Percentiles rank a stretch among this genome's conserved stretches.
Evolutionary conservation across 2,329 filamentous ascomycete species (phyloP).

Genomic region (Chrysosporium queenslandicum): DNA sequence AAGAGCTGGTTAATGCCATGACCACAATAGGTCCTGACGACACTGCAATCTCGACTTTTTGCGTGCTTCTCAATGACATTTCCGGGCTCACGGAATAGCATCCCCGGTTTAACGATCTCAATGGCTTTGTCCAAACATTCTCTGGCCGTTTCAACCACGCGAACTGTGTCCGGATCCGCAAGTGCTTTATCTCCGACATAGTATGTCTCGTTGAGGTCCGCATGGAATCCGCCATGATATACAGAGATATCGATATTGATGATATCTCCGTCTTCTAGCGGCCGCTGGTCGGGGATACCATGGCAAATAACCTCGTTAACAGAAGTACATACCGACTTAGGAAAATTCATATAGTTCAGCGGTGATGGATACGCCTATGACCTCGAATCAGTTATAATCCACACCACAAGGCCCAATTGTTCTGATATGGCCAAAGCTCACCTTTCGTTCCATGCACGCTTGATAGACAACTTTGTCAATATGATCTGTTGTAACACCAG

Average conservation of each 20-base stretch:
- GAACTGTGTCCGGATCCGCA: slow-evolving; percentile 73
- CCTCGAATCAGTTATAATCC: not conserved
- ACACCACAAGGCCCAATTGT: not conserved
- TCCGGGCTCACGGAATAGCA: slow-evolving; percentile 83
- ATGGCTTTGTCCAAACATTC: slow-evolving; percentile 88
- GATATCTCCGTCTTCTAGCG: slow-evolving; percentile 85
- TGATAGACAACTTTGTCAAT: slow-evolving; percentile 94
- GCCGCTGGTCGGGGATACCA: slow-evolving; percentile 86
- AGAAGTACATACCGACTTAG: slow-evolving; percentile 95
- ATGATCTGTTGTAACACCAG: slow-evolving; percentile 92
- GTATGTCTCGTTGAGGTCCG: slow-evolving; percentile 96
- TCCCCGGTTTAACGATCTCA: slow-evolving; percentile 82
- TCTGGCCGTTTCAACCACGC: slow-evolving; percentile 80
- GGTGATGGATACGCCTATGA: slow-evolving; percentile 82
- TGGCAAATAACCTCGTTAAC: slow-evolving; percentile 97
- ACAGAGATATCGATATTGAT: slow-evolving; percentile 93
- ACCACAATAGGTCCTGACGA: slow-evolving; percentile 91
- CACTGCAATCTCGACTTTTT: slow-evolving; percentile 73
- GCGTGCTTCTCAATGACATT: slow-evolving; percentile 93
- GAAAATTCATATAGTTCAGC: slow-evolving; percentile 90
- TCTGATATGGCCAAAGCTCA: slow-evolving; percentile 40
- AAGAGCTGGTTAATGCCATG: slow-evolving; percentile 92
- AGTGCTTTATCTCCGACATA: slow-evolving; percentile 86
- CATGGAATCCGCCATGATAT: slow-evolving; percentile 91
- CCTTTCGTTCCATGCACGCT: slow-evolving; percentile 83